Base-by-base conservation (phyloP, 2,329 filamentous ascomycete genomes). In the Sarocladium strictum region DNA sequence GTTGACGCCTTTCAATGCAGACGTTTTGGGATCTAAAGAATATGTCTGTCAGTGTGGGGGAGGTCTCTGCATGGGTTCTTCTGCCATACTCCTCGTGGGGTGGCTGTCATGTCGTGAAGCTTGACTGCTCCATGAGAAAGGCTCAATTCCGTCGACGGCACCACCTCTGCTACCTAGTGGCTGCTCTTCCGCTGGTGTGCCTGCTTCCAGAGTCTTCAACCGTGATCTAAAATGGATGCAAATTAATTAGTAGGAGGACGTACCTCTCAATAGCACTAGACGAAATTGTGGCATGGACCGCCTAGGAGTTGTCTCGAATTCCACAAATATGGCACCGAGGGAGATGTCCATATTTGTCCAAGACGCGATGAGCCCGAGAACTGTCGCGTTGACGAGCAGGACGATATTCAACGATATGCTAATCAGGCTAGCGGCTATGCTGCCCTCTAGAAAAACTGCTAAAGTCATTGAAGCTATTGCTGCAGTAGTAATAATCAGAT, bases 401-500 rank as follows among this genome's bases (percentile, higher is more conserved):
- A 64, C 60, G 2, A 64, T 27, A 15, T 65, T 64, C 12, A 66
- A 57, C 3, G 61, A 58, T 4, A 61, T 60, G 15, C 62, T 63
- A 4, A 66, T 57, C 6, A 56, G 53, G 9, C 55, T 57, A 1
- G 57, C 60, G 3, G 55, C 58, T 1, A 57, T 58, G 1, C 55
- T 47, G 1, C 55, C 53, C 1, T 40, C 55, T n/a, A 56, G 57
- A 5, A 56, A 41, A 2, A 77, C 70, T 1, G 74, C 57, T 14
- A 63, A 43, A 0, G 74, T 72, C 37, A 79, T 67, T 2, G 58
- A 11, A 14, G 41, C 54, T 12, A 60, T 47, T 0, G 75, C 73
- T 32, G 79, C 67, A 3, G 54, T 59, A 3, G 53, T 56, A 10
- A 64, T 61, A 3, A 78, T 65, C 9, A 79, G 60, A 54, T 78